Evolutionary conservation across 768 basidiomycete species (phyloP), one percentile per base, ranked within the genome.

Genomic region (Russula griseocarnosa): DNA sequence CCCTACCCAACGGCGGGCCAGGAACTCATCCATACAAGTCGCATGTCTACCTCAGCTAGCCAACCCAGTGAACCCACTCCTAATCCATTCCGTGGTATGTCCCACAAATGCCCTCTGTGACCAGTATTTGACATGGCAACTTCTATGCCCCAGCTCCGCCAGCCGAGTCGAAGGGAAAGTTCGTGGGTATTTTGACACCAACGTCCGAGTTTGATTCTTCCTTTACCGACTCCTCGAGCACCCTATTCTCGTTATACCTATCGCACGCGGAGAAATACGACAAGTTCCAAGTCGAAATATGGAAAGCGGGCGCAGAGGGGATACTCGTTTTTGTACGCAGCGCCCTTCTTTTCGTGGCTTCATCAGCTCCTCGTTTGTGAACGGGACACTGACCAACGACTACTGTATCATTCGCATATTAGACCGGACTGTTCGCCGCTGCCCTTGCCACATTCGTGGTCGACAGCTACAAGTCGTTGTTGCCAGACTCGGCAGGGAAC

Each of bases 351-450:
- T 18, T 9, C 1, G n/a, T n/a, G 6, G 20, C 5, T 53, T 18
- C 38, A 40, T 40, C 38, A 8, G 13, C n/a, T 47, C n/a, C 10
- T 47, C n/a, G 20, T 46, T n/a, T 46, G 10, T n/a, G 9, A 46
- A n/a, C 44, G 20, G 44, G n/a, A 46, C 13, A 46, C 44, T 46
- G n/a, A 46, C 44, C 42, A 44, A 4, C n/a, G 14, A 36, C n/a
- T 32, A 11, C 32, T 34, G 13, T n/a, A 22, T 13, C 32, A 32
- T 30, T 13, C 14, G 14, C 30, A 16, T 34, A 9, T 6, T 58
- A 67, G 67, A 60, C 67, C 2, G 67, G 65, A 11, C 46, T 67
- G 3, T 67, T 67, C 46, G 54, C 67, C 1, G n/a, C 56, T 6
- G 53, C 60, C 1, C 28, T 58, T 36, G 63, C 65, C 24, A 52